A percentile compares a stretch with the other conserved stretches of the same genome.
Conservation (phyloP, 306 rosid genomes). For the Malus sieversii region DNA sequence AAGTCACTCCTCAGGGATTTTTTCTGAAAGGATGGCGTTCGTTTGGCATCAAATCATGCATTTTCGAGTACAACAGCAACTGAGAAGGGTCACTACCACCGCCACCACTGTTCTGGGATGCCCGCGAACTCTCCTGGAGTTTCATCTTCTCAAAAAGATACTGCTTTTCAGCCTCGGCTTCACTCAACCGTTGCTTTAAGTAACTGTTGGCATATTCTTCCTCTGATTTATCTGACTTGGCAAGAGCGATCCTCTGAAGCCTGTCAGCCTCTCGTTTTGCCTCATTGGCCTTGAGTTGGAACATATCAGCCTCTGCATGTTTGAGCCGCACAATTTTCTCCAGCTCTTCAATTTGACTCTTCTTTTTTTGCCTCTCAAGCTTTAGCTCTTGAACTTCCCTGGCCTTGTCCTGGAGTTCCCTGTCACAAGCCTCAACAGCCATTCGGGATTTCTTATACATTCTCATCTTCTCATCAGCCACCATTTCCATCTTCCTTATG, state of each 20-base stretch:
- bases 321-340: slow-evolving; percentile 95
- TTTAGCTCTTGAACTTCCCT: slow-evolving; percentile 83
- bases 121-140: slow-evolving; percentile 83
- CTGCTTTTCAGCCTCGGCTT: slow-evolving; percentile 97
- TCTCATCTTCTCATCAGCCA: slow-evolving; percentile 97
- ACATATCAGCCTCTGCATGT: slow-evolving; percentile 95
- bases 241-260: slow-evolving; percentile 86
- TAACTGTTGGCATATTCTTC: slow-evolving; percentile 91
- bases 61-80: slow-evolving; percentile 64
- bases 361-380: slow-evolving; percentile 76
- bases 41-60: slow-evolving; percentile 71
- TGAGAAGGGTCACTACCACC: slow-evolving; percentile 71
- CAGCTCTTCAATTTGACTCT: slow-evolving; percentile 76
- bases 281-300: slow-evolving; percentile 87
- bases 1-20: slow-evolving; percentile 40
- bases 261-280: slow-evolving; percentile 93
- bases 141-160: slow-evolving; percentile 92
- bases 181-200: slow-evolving; percentile 75
- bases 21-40: slow-evolving; percentile 61
- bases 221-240: slow-evolving; percentile 92
- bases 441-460: slow-evolving; percentile 86
- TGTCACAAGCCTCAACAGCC: slow-evolving; percentile 81
- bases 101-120: slow-evolving; percentile 60
- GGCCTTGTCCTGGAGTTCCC: slow-evolving; percentile 79
- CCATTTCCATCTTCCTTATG: slow-evolving; percentile 89